Evolutionary conservation across 1,284 basidiomycete genomes (phyloP), one percentile per base, ranked within the genome.

Genomic region (Porodaedalea pini): DNA sequence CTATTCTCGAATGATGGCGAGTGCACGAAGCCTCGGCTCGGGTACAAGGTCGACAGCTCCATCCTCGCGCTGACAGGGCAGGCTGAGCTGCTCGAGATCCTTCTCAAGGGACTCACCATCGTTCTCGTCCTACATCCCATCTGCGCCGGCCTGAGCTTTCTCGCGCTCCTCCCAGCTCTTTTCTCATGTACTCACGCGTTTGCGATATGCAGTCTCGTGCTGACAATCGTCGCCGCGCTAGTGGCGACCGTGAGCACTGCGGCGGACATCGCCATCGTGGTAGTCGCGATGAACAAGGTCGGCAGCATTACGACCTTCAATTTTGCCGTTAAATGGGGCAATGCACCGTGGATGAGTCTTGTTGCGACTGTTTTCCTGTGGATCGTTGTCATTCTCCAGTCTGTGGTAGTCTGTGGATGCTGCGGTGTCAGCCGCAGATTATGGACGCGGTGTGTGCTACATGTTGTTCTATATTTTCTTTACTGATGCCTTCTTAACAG

Each of bases 311-410:
- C 75, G 8, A 67, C 72, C 3, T 75, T 77, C 23, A 62, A 71
- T 47, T 75, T 89, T 19, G 68, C 64, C 0, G 76, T 86, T 3
- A 61, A 68, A 3, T 86, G 79, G 69, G 88, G 88, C n/a, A 82
- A 83, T 59, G 87, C 70, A 7, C 78, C 85, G 4, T 90, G 87
- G 87, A 81, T 90, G 81, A 77, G 82, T 25, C 63, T 88, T 19
- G 75, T 68, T 6, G 82, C 79, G 4, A 69, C 81, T 54, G 61
- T 79, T 11, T 66, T 81, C 60, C 77, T 80, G 1, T 89, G 86
- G 84, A 43, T 79, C 3, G 79, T 80, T 0, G 78, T 88, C 34
- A 68, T 87, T 25, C 66, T 81, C 13, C 71, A 88, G 50, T 82
- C 82, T 37, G 79, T 81, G 11, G 75, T 83, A 29, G 79, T 79